A percentile compares a stretch with the other conserved stretches of the same genome.
These are phyloP conservation scores for Cyclaneusma minus DNA, from an alignment of 2,329 filamentous ascomycete genomes.

Conservation along the genomic window DNA sequence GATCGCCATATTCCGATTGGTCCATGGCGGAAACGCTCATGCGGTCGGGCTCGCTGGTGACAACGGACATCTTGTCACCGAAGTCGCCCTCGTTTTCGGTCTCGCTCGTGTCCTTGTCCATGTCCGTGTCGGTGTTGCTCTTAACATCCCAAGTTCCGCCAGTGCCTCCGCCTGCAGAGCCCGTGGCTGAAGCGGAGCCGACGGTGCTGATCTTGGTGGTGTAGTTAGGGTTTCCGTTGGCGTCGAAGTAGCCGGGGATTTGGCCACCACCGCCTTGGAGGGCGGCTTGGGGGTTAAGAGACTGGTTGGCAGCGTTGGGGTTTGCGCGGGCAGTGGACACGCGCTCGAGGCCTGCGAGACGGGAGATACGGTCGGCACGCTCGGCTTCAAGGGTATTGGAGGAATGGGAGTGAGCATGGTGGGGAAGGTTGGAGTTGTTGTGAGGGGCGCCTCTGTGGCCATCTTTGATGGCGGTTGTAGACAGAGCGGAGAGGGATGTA, in stretches of 20 bases:
- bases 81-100: constrained; percentile 36
- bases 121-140: constrained; percentile 37
- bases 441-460: constrained; percentile 70
- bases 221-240: constrained; percentile 47
- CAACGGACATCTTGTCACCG: constrained; percentile 56
- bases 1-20: constrained; percentile 14
- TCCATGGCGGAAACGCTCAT: constrained; percentile 32
- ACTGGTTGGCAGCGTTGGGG: constrained; percentile 14
- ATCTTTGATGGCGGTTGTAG: constrained; percentile 91
- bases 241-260: constrained; percentile 67
- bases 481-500: constrained; percentile 80
- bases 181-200: constrained; percentile 77
- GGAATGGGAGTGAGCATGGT: constrained; percentile 42
- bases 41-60: constrained; percentile 34
- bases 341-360: constrained; percentile 79
- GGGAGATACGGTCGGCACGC: constrained; percentile 87
- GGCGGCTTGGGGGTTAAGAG: constrained; percentile 20
- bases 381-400: constrained; percentile 74
- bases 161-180: constrained; percentile 49
- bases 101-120: constrained; percentile 48
- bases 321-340: constrained; percentile 54
- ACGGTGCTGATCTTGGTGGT: constrained; percentile 77
- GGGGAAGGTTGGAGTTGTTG: constrained; percentile 34
- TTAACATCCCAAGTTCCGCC: background rate
- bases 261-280: constrained; percentile 14